Base-by-base conservation (phyloP, 2,329 filamentous ascomycete genomes). In the Metarhizium sp. region DNA sequence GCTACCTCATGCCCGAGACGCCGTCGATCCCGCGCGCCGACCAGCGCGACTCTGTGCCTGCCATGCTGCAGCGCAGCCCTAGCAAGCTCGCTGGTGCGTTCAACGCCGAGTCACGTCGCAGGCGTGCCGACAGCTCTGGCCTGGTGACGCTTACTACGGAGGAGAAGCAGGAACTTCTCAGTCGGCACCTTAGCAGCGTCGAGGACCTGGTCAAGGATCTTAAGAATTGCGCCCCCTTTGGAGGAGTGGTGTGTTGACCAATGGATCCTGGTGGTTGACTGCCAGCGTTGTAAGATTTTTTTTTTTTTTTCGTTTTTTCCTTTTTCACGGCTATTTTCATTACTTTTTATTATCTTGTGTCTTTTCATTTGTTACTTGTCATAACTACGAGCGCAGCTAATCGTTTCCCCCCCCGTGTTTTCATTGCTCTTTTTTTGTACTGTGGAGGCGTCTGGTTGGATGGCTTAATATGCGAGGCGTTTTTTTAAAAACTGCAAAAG, bases 1-100 rank as follows among this genome's bases (percentile, higher is more conserved):
- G 97, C 72, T 99, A 97, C 71, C 85, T 99, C 63, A 96, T 97
- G 87, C 92, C 92, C 52, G 94, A 99, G 73, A 83, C 82, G 0
- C 85, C 79, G 48, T 75, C 79, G 20, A 78, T 80, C 59, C 78
- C 81, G 5, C 72, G 73, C 59, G 75, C 78, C 58, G 73, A 71
- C 20, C 68, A 70, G 52, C 72, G 71, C 51, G 71, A 72, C 57
- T 76, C 75, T 2, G 66, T 78, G 8, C 74, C 78, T 7, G 74
- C 71, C 29, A 76, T 85, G 65, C 71, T 85, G 58, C 83, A 86
- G 69, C 79, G 84, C 58, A 87, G 83, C 65, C 84, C 86, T 1
- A 87, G 81, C 69, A 89, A 88, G 71, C 73, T 87, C 14, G 78
- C 77, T 2, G 79, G 78, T 51, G 81, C 80, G 0, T 83, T 85